Base-by-base conservation (phyloP, 345 rosid species). In the Eucalyptus melliodora region DNA sequence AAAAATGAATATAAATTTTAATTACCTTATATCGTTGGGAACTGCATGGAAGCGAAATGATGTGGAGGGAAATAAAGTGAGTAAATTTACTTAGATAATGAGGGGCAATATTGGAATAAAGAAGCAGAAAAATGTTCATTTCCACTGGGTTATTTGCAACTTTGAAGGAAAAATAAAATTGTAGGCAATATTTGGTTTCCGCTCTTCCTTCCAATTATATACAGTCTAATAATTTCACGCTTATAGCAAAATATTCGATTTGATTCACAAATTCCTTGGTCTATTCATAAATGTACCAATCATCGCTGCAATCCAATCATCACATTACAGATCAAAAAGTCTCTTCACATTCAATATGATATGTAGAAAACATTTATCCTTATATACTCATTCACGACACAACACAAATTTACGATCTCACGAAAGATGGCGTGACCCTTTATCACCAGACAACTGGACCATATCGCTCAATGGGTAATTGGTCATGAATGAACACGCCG, bases 181-280 rank as follows among this genome's bases (percentile, higher is more conserved):
- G 24, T 51, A 0, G 56, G 10, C 56, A 53, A 53, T 53, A 0
- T 24, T 56, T 56, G 0, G 62, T 56, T 56, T 56, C 13, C 30
- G 4, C 62, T 12, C 16, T 27, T 12, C 31, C 69, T 27, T 60
- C 69, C 69, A 60, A 60, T 4, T 27, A 27, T 4, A 12, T 60
- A 60, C 2, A 27, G 8, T 6, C 4, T 60, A 60, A 27, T 30
- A 0, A 27, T 60, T 27, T 27, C 69, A 60, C 3, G 31, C 31
- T 26, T 27, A 0, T 31, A 26, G 4, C 31, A 27, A 60, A 60
- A 60, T 60, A 26, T 0, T 60, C 9, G 4, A 30, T 62, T 62
- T 27, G 34, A 27, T 4, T 60, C 69, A 60, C 30, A 24, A 26
- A 24, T 56, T 26, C 62, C 30, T 24, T 56, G 3, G 30, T 24